Conservation (phyloP, 2,329 filamentous ascomycete species). For the Arthrobotrys musiformis region DNA sequence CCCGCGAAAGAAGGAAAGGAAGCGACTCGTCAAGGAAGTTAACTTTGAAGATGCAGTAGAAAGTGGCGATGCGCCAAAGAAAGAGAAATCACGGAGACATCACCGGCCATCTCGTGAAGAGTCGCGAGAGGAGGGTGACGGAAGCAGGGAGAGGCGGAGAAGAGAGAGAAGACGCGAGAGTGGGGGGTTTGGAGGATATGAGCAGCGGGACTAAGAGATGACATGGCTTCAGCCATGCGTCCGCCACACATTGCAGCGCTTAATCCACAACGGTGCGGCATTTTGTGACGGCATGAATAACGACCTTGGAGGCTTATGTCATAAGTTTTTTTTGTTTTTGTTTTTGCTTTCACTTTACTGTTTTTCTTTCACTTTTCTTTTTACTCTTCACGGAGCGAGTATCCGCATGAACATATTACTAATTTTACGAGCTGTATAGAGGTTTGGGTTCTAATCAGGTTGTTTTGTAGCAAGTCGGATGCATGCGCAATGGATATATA, state of each 20-base stretch:
- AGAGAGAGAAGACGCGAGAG: constrained; percentile 49
- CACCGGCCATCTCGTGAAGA: constrained; percentile 37
- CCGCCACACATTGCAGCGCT: constrained; percentile 5
- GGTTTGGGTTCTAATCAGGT: constrained; percentile 5
- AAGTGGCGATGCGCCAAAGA: constrained; percentile 48
- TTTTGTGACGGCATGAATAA: constrained; percentile 17
- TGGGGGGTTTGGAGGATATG: constrained; percentile 48
- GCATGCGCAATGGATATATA: no score
- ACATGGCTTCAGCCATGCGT: background rate
- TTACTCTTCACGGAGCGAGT: constrained; percentile 22
- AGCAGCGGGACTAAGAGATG: constrained; percentile 30
- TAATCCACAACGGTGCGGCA: constrained; percentile 1
- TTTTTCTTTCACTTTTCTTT: background rate
- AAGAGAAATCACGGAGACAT: constrained; percentile 42
- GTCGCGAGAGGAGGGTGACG: constrained; percentile 40
- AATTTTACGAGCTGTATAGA: constrained; percentile 28
- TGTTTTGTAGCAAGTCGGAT: background rate
- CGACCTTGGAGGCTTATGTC: constrained; percentile 18
- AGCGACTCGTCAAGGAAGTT: constrained; percentile 43
- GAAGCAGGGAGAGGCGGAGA: constrained; percentile 39
- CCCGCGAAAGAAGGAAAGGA: constrained; percentile 32
- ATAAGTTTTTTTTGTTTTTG: background rate
- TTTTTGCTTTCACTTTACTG: background rate
- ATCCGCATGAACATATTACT: constrained; percentile 29
- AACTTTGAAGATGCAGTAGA: constrained; percentile 54